phyloP scores from a whole-genome alignment of 2,329 filamentous ascomycete genomes.

The Paradendryphiella salina region DNA sequence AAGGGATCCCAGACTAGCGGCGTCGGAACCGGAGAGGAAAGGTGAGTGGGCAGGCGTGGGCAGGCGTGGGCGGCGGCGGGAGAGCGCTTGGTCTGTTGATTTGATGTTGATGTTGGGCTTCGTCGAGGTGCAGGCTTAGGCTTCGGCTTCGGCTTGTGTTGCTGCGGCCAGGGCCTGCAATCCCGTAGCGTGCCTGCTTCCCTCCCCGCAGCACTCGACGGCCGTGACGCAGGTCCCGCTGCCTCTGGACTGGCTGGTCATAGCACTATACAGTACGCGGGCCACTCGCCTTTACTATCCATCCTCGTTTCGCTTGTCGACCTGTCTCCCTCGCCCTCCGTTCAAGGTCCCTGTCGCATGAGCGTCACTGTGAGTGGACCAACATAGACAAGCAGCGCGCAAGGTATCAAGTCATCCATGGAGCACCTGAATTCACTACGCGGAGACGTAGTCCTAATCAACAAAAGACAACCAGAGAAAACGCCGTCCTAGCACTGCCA shows the following conservation, averaged over 20 bases:
- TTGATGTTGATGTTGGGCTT: conserved; percentile 16
- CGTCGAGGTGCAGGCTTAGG: conserved; percentile 24
- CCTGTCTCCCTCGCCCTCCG: not conserved
- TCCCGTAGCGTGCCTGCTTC: conserved; percentile 29
- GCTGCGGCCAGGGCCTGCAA: conserved; percentile 22
- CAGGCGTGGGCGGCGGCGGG: not conserved
- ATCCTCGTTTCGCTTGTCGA: not conserved
- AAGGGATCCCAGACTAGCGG: conserved; percentile 7
- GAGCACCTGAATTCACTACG: not conserved
- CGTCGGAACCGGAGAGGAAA: conserved; percentile 2
- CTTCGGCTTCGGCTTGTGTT: conserved; percentile 21
- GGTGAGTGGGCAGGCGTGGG: not conserved
- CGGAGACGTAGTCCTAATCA: conserved; percentile 14
- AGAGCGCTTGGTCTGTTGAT: not conserved
- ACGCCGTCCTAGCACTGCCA: conserved; percentile 34
- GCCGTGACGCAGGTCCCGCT: conserved; percentile 22
- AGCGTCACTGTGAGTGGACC: not conserved
- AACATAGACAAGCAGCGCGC: not conserved
- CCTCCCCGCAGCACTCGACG: conserved; percentile 19
- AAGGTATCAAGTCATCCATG: no score
- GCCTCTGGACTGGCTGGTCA: conserved; percentile 4
- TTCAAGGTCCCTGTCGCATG: not conserved
- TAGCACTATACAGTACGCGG: not conserved
- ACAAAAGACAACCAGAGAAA: conserved; percentile 14
- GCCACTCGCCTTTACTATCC: not conserved